These are phyloP conservation scores for Pythium folliculosum DNA, from an alignment of 352 stramenopile species.

Conservation along the genomic window DNA sequence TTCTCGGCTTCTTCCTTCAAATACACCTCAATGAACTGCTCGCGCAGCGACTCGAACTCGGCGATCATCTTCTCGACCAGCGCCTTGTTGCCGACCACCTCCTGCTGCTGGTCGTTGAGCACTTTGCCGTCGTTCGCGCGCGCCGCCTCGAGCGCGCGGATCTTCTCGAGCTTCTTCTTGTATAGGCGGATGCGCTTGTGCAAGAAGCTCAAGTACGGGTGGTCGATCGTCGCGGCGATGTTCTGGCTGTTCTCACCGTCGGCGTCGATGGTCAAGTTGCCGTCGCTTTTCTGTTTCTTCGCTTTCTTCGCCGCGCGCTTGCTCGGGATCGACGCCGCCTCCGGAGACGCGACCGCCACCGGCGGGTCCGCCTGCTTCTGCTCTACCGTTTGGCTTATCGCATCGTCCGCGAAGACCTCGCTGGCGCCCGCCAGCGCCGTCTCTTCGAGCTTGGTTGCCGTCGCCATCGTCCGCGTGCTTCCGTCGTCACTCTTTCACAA, in stretches of 20 bases:
- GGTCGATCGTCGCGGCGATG: conserved; percentile 51
- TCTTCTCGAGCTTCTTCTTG: conserved; percentile 89
- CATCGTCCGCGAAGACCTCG: conserved; percentile 23
- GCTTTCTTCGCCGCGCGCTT: conserved; percentile 39
- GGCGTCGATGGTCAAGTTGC: conserved; percentile 1
- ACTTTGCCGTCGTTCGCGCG: conserved; percentile 51
- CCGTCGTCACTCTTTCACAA: conserved; percentile 12
- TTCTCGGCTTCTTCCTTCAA: conserved; percentile 47
- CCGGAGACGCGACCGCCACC: conserved; percentile 8
- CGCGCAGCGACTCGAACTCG: conserved; percentile 74
- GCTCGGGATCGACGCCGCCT: conserved; percentile 14
- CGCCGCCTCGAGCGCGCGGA: conserved; percentile 60
- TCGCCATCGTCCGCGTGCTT: conserved; percentile 11
- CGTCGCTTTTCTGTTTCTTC: conserved; percentile 29
- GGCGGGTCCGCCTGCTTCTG: conserved; percentile 1
- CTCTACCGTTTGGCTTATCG: conserved; percentile 2
- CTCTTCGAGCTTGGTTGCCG: conserved; percentile 15
- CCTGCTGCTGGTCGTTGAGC: conserved; percentile 76
- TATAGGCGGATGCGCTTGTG: conserved; percentile 82
- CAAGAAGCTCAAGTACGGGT: conserved; percentile 81
- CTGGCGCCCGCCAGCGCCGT: background rate
- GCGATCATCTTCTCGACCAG: conserved; percentile 74
- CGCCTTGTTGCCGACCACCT: conserved; percentile 65
- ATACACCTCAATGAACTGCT: conserved; percentile 77
- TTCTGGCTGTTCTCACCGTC: conserved; percentile 41